Conservation (phyloP, 2,329 filamentous ascomycete genomes). For the Sarocladiaceae sp. region DNA sequence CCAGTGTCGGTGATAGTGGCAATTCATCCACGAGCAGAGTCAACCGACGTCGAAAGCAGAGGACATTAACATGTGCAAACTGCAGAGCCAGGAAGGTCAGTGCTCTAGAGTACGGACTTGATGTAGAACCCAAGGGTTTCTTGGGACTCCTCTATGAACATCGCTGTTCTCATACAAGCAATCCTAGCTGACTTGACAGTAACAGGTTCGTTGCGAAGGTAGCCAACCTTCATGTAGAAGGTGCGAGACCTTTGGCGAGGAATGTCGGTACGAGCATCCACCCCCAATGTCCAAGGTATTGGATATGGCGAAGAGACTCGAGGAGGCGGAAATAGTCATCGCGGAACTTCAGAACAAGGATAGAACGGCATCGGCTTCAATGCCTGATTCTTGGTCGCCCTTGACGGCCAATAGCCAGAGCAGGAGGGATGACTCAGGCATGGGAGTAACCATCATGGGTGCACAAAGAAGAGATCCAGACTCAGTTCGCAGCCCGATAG, state of each 20-base stretch:
- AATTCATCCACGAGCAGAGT: no score
- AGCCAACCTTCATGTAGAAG: conserved; percentile 24
- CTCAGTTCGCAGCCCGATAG: no score
- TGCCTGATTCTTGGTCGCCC: neutral
- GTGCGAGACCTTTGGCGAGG: conserved; percentile 24
- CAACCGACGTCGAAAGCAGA: no score
- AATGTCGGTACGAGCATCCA: conserved; percentile 26
- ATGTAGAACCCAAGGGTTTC: no score
- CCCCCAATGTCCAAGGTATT: conserved; percentile 27
- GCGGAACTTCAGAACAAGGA: conserved; percentile 12
- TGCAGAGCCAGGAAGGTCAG: conserved; percentile 16
- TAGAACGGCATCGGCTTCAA: neutral
- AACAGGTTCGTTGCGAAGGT: conserved; percentile 22
- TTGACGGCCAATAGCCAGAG: neutral
- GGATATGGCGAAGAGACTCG: conserved; percentile 22
- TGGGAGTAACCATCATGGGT: no score
- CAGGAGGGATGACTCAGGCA: neutral
- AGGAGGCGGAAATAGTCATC: conserved; percentile 20
- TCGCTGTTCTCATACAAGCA: neutral
- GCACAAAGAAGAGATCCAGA: no score
- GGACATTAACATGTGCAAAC: conserved; percentile 12
- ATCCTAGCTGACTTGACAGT: neutral
- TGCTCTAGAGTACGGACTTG: no score
- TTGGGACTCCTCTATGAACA: no score
- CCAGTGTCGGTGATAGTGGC: no score